These are phyloP conservation scores for Neospermospora avenae DNA, from an alignment of 2,329 filamentous ascomycete species.

Conservation along the genomic window DNA sequence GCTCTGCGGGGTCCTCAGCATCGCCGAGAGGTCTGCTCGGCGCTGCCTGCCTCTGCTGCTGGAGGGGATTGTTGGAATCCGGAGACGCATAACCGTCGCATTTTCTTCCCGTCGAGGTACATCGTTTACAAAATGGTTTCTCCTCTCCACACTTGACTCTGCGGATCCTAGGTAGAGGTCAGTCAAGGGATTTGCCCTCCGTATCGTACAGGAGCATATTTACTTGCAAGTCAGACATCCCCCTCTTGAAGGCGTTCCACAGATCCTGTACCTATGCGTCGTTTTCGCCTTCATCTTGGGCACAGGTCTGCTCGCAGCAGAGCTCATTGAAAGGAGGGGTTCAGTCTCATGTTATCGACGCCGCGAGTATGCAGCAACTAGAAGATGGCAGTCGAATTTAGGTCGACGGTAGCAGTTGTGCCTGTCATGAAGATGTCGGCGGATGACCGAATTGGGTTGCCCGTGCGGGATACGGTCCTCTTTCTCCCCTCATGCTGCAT, in stretches of 20 bases:
- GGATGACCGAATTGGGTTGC: slow-evolving; percentile 1
- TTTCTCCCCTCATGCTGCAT: slow-evolving; percentile 4
- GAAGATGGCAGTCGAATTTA: slow-evolving; percentile 4
- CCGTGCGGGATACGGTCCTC: neutral
- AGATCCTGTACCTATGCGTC: slow-evolving; percentile 28
- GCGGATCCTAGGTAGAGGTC: slow-evolving; percentile 25
- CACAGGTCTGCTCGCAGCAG: neutral
- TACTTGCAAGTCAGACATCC: slow-evolving; percentile 34
- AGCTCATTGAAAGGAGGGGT: neutral
- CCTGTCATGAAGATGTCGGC: slow-evolving; percentile 5
- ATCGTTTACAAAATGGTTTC: slow-evolving; percentile 32
- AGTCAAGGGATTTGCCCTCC: neutral
- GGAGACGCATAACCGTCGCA: slow-evolving; percentile 32
- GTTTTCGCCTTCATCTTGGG: slow-evolving; percentile 21
- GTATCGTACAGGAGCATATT: slow-evolving; percentile 2
- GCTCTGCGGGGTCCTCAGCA: slow-evolving; percentile 24
- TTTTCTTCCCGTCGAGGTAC: slow-evolving; percentile 31
- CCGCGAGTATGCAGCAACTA: slow-evolving; percentile 8
- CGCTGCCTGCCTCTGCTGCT: neutral
- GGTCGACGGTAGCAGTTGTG: slow-evolving; percentile 1
- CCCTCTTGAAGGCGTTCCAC: slow-evolving; percentile 31
- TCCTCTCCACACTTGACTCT: slow-evolving; percentile 34
- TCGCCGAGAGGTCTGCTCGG: neutral
- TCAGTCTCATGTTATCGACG: slow-evolving; percentile 9
- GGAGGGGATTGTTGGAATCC: neutral